Evolutionary conservation across 2,329 filamentous ascomycete species (phyloP).

Genomic region (Nakataea oryzae): DNA sequence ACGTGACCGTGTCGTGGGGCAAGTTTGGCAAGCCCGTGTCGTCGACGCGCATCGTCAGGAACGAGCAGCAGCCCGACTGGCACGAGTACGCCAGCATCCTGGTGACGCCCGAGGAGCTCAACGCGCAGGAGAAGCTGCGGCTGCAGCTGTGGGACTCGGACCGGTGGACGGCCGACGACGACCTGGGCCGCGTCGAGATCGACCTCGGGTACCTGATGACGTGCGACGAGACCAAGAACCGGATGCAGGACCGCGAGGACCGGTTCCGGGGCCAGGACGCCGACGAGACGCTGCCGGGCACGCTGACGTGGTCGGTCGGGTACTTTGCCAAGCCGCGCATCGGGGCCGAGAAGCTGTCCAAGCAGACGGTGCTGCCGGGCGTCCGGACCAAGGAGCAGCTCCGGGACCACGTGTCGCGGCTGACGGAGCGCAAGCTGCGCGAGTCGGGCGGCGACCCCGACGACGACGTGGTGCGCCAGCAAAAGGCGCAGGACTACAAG

Average conservation of each 20-base stretch:
- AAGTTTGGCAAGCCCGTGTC: slow-evolving; percentile 64
- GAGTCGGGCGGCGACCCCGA: slow-evolving; percentile 50
- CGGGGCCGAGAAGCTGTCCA: slow-evolving; percentile 47
- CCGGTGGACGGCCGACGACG: slow-evolving; percentile 61
- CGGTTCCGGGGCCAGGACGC: slow-evolving; percentile 54
- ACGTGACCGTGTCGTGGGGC: slow-evolving; percentile 64
- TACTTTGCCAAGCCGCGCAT: slow-evolving; percentile 61
- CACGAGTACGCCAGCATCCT: slow-evolving; percentile 60
- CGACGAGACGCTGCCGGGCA: slow-evolving; percentile 59
- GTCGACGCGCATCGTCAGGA: slow-evolving; percentile 53
- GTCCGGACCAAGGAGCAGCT: slow-evolving; percentile 48
- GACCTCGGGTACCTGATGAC: slow-evolving; percentile 53
- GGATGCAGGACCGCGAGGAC: slow-evolving; percentile 52
- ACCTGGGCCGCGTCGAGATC: slow-evolving; percentile 62
- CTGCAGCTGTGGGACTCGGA: slow-evolving; percentile 71
- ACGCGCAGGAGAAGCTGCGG: slow-evolving; percentile 59
- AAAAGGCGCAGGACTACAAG: slow-evolving; percentile 57
- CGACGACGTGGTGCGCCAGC: slow-evolving; percentile 53
- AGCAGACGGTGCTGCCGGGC: slow-evolving; percentile 48
- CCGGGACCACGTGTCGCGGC: slow-evolving; percentile 41
- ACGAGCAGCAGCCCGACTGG: slow-evolving; percentile 60
- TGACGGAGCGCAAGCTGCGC: slow-evolving; percentile 51
- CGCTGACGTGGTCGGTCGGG: slow-evolving; percentile 58
- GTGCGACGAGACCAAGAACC: slow-evolving; percentile 45
- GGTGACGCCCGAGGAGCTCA: slow-evolving; percentile 60